These are phyloP conservation scores for Phtheirospermum japonicum DNA, from an alignment of 257 asterid species.

Conservation along the genomic window DNA sequence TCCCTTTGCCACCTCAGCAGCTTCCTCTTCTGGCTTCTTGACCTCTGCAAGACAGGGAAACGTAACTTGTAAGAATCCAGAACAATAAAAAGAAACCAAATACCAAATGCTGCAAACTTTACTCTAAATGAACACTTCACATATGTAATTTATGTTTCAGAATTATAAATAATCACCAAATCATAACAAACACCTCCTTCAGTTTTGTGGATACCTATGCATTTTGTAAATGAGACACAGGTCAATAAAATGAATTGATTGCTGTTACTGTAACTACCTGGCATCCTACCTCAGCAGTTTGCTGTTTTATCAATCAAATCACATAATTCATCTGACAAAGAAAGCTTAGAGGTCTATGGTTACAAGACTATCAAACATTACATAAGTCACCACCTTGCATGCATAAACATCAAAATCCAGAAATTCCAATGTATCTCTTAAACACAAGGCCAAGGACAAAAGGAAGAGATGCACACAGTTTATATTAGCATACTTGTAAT, in stretches of 20 bases:
- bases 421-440: background rate
- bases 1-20: conserved; percentile 34
- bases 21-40: conserved; percentile 40
- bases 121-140: no score
- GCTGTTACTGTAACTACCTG: background rate
- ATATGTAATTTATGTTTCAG: no score
- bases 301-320: background rate
- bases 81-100: background rate
- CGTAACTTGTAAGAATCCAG: background rate
- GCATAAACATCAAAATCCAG: background rate
- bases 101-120: background rate
- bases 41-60: conserved; percentile 32
- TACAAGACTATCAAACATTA: background rate
- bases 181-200: background rate
- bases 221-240: background rate
- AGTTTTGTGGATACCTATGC: no score
- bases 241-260: background rate
- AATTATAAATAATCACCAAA: background rate
- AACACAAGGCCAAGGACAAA: background rate
- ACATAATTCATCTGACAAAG: background rate
- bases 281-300: background rate
- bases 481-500: background rate
- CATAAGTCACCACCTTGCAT: background rate
- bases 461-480: background rate
- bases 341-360: background rate